Base-by-base conservation (phyloP, 2,329 filamentous ascomycete species). In the Calonectria pteridis region DNA sequence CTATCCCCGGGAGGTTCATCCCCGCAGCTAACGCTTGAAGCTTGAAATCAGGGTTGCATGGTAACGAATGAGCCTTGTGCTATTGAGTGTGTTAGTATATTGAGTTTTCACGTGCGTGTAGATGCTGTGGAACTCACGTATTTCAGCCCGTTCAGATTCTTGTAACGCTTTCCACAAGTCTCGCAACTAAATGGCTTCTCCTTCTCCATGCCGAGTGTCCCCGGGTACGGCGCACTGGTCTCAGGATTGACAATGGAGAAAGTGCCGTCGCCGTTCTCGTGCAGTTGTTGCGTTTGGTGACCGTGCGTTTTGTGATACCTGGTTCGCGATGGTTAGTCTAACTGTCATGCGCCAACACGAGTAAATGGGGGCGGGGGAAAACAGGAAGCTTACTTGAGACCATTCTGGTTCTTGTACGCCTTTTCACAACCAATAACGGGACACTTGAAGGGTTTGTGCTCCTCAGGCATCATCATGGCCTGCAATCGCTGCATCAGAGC, bases 321-420 rank as follows among this genome's bases (percentile, higher is more conserved):
- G 28, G 9, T n/a, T 69, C 59, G 29, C 49, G n/a, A 58, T 28
- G n/a, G 65, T 81, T 64, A 81, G 76, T 50, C 65, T 59, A 62
- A 18, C 49, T 13, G 23, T 29, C 14, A 26, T 40, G 28, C 51
- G 28, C 49, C 62, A 20, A 55, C 63, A 29, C 9, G 37, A 14
- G 14, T 31, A 14, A 40, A 46, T 9, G 23, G 9, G n/a, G 50
- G 9, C 14, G 7, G 16, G 75, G 64, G n/a, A 7, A 23, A 65
- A 35, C 43, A 55, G 40, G 64, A 37, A 49, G 86, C 88, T 79
- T 95, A 99, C 91, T 98, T 99, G 71, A 99, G 89, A 64, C 97
- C 97, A 79, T 99, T 99, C 84, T 98, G 97, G 84, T 99, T 99
- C 89, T 99, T 99, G 88, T 99, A 99, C 0, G 97, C 96, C 88